Base-by-base conservation (phyloP, 148 eudicot genomes). In the Vaccinium vitisidaea region DNA sequence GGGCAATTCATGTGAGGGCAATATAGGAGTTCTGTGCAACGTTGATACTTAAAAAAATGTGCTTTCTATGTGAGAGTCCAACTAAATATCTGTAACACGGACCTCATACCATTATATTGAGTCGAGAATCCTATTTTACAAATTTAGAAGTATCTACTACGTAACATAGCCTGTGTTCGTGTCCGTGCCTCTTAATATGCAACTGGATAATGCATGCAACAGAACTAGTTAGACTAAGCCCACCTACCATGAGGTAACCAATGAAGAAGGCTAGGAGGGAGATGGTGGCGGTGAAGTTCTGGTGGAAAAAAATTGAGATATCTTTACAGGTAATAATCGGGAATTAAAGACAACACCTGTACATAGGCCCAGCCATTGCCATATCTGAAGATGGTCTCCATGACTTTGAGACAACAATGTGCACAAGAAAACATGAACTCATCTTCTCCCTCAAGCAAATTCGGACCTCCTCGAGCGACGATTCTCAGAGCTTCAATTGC, bases 401-500 rank as follows among this genome's bases (percentile, higher is more conserved):
- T 93, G 84, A 91, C 92, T 16, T 77, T 90, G 80, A 96, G 93
- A 88, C 98, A 93, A 71, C 99, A 97, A 89, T 94, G 99, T 53
- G 99, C 99, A 88, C 99, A 97, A 80, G 94, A 97, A 86, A 97
- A 97, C 98, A 97, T 95, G 93, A 97, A 97, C 48, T 97, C 98
- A 48, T 97, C 99, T 84, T 97, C 99, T 56, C 99, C 99, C 87
- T 97, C 99, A 1, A 97, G 89, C 88, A 97, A 85, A 89, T 97
- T 97, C 90, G 95, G 80, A 4, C 91, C 98, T 1, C 91, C 98
- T 1, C 98, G 92, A 69, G 99, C 97, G 30, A 97, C 84, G 43
- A 97, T 90, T 83, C 99, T 88, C 89, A 97, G 83, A 59, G 94
- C 94, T 87, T 97, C 99, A 25, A 97, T 97, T n/a, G 98, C 52